Base-by-base conservation (phyloP, 805 yeast species). In the Wickerhamiella nectarea region DNA sequence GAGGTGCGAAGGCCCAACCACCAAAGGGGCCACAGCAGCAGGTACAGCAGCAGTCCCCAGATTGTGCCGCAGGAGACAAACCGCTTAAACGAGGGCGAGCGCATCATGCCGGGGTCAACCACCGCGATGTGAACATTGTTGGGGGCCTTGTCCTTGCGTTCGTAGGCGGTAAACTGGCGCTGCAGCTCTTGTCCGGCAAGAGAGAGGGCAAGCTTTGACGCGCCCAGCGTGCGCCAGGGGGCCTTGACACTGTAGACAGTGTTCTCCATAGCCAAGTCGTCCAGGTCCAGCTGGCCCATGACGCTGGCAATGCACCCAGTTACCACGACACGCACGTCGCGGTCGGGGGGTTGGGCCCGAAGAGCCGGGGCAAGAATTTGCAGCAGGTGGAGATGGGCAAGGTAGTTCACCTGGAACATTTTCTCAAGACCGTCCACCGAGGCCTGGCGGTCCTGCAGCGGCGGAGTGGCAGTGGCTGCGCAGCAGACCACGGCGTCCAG, bases 91-190 rank as follows among this genome's bases (percentile, higher is more conserved):
- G 93, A 75, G 2, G 94, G 83, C 1, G 94, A 76, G 52, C 97
- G 71, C 80, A 84, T 82, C 28, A 87, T 53, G 1, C 98, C 98
- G 0, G 99, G 97, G 56, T 91, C 91, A 4, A 83, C 91, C 44
- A 85, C 56, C 46, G 79, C 72, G 18, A 85, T 71, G 41, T 78
- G 71, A 19, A 83, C 75, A 53, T 80, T 82, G 55, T 72, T 68
- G 2, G 83, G 80, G 18, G 78, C 74, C 24, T 62, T 53, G 61
- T 85, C 94, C 41, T 78, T 73, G 46, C 93, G 69, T 48, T 76
- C 78, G 50, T 70, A 73, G 0, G 50, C 59, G 41, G 71, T 68
- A 38, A 85, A 57, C 48, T 77, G 67, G 43, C 77, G 70, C 64
- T 89, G 97, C 53, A 72, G 75, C 57, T 83, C 93, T 52, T 72